These are phyloP conservation scores for Moricandia moricandioides DNA, from an alignment of 345 rosid genomes.

Conservation along the genomic window DNA sequence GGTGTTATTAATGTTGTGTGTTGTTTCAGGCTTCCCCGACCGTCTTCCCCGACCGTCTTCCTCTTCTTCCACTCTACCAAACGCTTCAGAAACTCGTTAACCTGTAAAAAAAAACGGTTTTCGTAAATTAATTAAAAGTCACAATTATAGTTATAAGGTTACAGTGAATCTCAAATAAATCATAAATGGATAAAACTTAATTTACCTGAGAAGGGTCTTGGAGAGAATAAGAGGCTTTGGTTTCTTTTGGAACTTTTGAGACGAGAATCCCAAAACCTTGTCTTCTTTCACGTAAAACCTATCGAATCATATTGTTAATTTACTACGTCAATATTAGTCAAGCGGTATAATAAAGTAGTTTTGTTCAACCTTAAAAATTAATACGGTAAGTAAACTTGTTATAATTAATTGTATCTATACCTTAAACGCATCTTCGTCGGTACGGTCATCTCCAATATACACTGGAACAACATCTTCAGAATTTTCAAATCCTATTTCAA, in stretches of 20 bases:
- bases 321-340: background rate
- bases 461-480: conserved; percentile 69
- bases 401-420: conserved; percentile 32
- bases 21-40: conserved; percentile 6
- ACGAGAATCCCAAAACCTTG: conserved; percentile 93
- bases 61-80: conserved; percentile 83
- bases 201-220: conserved; percentile 81
- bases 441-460: conserved; percentile 89
- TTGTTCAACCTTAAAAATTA: background rate
- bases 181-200: background rate
- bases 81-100: conserved; percentile 60
- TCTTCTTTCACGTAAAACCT: conserved; percentile 72
- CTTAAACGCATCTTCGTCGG: conserved; percentile 97
- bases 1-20: conserved; percentile 10
- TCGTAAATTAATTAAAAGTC: background rate
- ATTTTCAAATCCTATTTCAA: conserved; percentile 56
- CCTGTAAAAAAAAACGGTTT: conserved; percentile 43
- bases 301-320: background rate
- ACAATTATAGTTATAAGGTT: no score
- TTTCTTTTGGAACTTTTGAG: conserved; percentile 81
- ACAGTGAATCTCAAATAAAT: background rate
- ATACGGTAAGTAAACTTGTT: background rate
- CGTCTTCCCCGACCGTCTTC: conserved; percentile 35
- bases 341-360: background rate
- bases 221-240: conserved; percentile 84